A percentile compares a stretch with the other conserved stretches of the same genome.
phyloP scores from a whole-genome alignment of 2,329 filamentous ascomycete species.

The Ceratocystis colombiana region DNA sequence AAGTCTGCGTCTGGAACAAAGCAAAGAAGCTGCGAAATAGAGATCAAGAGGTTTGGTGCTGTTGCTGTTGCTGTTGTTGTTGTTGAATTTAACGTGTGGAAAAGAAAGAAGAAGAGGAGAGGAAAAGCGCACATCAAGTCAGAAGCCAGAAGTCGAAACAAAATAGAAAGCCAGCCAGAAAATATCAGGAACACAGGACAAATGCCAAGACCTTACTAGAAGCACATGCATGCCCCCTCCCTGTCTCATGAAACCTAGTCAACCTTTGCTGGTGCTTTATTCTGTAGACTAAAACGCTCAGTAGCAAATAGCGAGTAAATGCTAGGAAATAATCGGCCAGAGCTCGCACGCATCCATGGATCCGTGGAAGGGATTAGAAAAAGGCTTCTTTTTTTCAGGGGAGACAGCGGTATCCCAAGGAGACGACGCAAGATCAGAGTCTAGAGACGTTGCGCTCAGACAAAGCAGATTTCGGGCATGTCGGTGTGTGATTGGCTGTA shows the following conservation, averaged over 20 bases:
- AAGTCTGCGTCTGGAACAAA: not conserved
- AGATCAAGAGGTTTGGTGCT: not conserved
- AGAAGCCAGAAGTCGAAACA: not conserved
- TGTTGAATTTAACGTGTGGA: not conserved
- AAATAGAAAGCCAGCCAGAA: not conserved
- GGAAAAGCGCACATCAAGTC: not conserved
- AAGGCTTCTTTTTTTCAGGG: slow-evolving; percentile 14
- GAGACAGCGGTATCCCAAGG: slow-evolving; percentile 5
- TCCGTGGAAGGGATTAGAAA: slow-evolving; percentile 6
- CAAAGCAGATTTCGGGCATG: not conserved
- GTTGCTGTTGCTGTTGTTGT: not conserved
- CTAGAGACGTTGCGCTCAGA: not conserved
- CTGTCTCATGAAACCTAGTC: slow-evolving; percentile 15
- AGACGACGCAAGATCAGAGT: not conserved
- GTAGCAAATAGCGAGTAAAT: slow-evolving; percentile 7
- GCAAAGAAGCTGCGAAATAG: not conserved
- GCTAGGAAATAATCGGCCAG: slow-evolving; percentile 7
- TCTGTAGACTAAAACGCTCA: slow-evolving; percentile 8
- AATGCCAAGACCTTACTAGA: slow-evolving; percentile 12
- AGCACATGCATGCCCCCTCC: slow-evolving; percentile 9
- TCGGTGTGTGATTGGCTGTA: not conserved
- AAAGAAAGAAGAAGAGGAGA: slow-evolving; percentile 7
- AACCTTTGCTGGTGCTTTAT: not conserved
- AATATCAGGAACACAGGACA: slow-evolving; percentile 2
- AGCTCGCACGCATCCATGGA: slow-evolving; percentile 4